These are phyloP conservation scores for Agarophyton chilense DNA, from an alignment of 23 red algal genomes.

Conservation along the genomic window DNA sequence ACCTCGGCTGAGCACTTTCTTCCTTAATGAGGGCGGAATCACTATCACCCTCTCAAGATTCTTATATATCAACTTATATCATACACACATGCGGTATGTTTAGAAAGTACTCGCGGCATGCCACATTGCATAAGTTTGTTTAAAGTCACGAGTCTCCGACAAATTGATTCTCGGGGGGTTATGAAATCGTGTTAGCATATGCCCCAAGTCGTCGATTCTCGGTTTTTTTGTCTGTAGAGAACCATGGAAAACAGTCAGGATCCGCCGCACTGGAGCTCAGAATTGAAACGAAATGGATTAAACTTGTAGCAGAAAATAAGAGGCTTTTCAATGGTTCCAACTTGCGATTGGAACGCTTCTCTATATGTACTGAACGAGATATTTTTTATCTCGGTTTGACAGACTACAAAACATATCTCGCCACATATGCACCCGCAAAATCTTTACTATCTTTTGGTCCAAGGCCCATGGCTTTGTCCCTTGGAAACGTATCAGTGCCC, in stretches of 20 bases:
- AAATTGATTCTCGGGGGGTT: neutral
- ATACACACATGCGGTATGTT: no score
- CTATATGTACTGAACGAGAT: neutral
- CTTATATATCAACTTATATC: no score
- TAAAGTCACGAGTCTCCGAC: no score
- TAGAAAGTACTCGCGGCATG: no score
- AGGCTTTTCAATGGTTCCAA: no score
- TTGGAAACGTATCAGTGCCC: no score
- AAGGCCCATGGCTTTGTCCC: conserved; percentile 16
- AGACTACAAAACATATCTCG: conserved; percentile 66
- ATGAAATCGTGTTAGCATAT: conserved; percentile 31
- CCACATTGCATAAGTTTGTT: no score
- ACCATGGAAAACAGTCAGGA: conserved; percentile 16
- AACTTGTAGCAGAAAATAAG: no score
- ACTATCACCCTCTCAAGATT: no score
- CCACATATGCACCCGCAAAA: conserved; percentile 26
- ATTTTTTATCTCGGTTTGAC: conserved; percentile 52
- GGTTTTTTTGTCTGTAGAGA: conserved; percentile 9
- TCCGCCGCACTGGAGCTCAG: conserved; percentile 4
- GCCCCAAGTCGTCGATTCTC: conserved; percentile 23
- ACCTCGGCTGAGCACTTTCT: no score
- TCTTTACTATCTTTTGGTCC: neutral
- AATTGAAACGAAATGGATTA: no score
- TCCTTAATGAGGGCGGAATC: no score
- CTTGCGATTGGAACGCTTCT: conserved; percentile 28